These are phyloP conservation scores for Penicillium sp. DNA, from an alignment of 2,329 filamentous ascomycete species.

Conservation along the genomic window DNA sequence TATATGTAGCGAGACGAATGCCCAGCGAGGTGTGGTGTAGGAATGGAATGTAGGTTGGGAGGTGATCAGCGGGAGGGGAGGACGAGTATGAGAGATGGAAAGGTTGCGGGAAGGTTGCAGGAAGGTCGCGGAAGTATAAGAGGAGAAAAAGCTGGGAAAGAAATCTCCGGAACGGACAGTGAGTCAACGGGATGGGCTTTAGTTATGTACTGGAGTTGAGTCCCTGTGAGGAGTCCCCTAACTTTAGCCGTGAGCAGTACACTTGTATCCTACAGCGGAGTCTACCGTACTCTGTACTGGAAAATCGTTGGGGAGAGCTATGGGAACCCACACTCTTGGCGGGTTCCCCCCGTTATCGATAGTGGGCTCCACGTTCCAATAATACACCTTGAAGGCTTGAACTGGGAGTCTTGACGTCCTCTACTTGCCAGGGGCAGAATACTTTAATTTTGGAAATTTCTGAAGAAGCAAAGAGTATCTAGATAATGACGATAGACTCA, in stretches of 20 bases:
- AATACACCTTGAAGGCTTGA: not conserved
- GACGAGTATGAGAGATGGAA: not conserved
- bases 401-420: conserved; percentile 19
- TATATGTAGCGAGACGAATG: not conserved
- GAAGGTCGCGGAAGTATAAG: conserved; percentile 1
- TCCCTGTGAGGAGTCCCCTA: conserved; percentile 5
- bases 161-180: conserved; percentile 10
- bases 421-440: conserved; percentile 5
- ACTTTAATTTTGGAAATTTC: not conserved
- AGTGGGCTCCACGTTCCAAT: conserved; percentile 13
- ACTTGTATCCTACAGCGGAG: not conserved
- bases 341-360: conserved; percentile 24
- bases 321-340: conserved; percentile 24
- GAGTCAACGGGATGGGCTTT: conserved; percentile 9
- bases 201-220: conserved; percentile 5
- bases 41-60: conserved; percentile 2
- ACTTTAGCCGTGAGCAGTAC: conserved; percentile 12
- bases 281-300: not conserved
- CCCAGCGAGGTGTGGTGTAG: not conserved
- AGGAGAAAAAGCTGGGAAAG: not conserved
- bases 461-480: not conserved
- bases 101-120: not conserved
- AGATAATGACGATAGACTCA: not conserved
- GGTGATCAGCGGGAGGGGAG: not conserved
- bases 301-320: conserved; percentile 33